Evolutionary conservation across 2,329 filamentous ascomycete genomes (phyloP).

Genomic region (Sclerotinia nivalis): DNA sequence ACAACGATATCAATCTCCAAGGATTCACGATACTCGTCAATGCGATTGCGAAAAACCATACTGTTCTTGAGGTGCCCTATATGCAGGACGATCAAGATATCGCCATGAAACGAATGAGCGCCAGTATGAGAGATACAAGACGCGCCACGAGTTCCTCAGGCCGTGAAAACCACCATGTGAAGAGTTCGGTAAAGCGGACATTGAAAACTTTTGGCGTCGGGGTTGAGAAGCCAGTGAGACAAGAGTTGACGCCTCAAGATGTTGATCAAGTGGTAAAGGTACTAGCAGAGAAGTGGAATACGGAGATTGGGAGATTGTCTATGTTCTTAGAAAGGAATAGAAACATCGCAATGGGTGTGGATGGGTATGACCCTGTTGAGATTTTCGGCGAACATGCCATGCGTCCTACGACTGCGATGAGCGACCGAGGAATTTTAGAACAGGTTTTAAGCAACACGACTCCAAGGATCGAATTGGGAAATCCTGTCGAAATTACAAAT

Average conservation of each 20-base stretch:
- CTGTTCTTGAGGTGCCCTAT: slow-evolving; percentile 60
- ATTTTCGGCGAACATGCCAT: slow-evolving; percentile 33
- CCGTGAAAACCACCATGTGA: slow-evolving; percentile 33
- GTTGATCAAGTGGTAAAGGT: slow-evolving; percentile 38
- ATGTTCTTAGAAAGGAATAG: slow-evolving; percentile 40
- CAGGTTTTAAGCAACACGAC: slow-evolving; percentile 41
- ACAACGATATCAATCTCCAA: slow-evolving; percentile 71
- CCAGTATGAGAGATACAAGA: slow-evolving; percentile 35
- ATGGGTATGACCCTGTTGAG: slow-evolving; percentile 24
- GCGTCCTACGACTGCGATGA: slow-evolving; percentile 40
- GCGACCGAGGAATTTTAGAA: slow-evolving; percentile 39
- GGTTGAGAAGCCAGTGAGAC: slow-evolving; percentile 31
- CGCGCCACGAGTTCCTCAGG: slow-evolving; percentile 19
- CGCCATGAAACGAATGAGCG: slow-evolving; percentile 55
- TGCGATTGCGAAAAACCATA: slow-evolving; percentile 64
- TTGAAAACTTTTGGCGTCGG: slow-evolving; percentile 36
- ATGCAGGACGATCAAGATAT: slow-evolving; percentile 63
- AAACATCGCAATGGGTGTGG: slow-evolving; percentile 36
- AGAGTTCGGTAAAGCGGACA: slow-evolving; percentile 38
- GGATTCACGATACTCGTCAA: slow-evolving; percentile 70
- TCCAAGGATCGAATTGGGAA: slow-evolving; percentile 36
- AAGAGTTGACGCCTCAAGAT: slow-evolving; percentile 39
- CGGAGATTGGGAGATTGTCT: slow-evolving; percentile 36
- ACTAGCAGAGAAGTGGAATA: slow-evolving; percentile 38
- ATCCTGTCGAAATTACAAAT: slow-evolving; percentile 37